Evolutionary conservation across 1,284 basidiomycete species (phyloP).

Genomic region (Puccinia coronata): DNA sequence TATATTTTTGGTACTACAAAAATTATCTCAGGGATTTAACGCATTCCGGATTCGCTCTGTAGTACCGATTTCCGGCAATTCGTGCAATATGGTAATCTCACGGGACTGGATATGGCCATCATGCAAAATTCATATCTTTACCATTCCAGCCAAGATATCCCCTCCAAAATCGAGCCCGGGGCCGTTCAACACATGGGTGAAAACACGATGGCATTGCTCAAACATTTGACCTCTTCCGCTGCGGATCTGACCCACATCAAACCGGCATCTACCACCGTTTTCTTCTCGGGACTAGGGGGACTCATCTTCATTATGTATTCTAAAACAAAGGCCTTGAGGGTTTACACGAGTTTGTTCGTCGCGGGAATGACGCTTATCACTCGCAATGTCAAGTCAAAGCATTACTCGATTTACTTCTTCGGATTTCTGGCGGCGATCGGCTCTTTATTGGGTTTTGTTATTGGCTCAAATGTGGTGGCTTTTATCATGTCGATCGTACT

Average conservation of each 20-base stretch:
- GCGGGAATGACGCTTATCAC: slow-evolving; percentile 51
- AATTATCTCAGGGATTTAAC: slow-evolving; percentile 25
- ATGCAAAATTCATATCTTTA: slow-evolving; percentile 92
- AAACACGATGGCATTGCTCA: slow-evolving; percentile 80
- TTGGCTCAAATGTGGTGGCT: slow-evolving; percentile 73
- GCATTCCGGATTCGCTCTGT: background rate
- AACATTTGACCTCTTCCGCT: slow-evolving; percentile 68
- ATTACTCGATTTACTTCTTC: slow-evolving; percentile 50
- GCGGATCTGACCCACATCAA: slow-evolving; percentile 69
- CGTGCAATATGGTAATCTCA: slow-evolving; percentile 73
- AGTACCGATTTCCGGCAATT: slow-evolving; percentile 95
- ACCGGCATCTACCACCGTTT: slow-evolving; percentile 66
- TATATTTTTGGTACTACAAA: slow-evolving; percentile 55
- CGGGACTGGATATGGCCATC: slow-evolving; percentile 75
- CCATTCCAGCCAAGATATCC: slow-evolving; percentile 82
- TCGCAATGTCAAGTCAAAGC: slow-evolving; percentile 28
- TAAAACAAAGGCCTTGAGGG: slow-evolving; percentile 69
- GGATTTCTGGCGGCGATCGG: slow-evolving; percentile 53
- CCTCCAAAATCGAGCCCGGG: slow-evolving; percentile 77
- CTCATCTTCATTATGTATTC: slow-evolving; percentile 72
- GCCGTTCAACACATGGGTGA: slow-evolving; percentile 85
- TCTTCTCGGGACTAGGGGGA: slow-evolving; percentile 72
- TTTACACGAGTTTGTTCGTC: slow-evolving; percentile 65
- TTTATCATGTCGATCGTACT: slow-evolving; percentile 69
- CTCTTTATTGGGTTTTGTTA: slow-evolving; percentile 61